These are phyloP conservation scores for Limnomonas spitsbergensis DNA, from an alignment of 139 green algal genomes.

Conservation along the genomic window DNA sequence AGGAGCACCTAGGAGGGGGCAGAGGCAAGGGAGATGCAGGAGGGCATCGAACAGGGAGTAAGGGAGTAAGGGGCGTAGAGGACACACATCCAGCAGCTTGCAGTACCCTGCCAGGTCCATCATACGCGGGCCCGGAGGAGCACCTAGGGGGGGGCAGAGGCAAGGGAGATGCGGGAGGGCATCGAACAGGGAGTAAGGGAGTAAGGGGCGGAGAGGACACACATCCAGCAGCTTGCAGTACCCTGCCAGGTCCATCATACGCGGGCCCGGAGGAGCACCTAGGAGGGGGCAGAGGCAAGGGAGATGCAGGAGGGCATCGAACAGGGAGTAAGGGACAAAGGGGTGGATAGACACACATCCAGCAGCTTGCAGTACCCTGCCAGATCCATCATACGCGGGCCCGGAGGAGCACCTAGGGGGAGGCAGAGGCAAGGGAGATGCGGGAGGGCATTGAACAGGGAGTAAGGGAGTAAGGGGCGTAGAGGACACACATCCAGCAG, in stretches of 20 bases:
- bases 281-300: background rate
- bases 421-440: background rate
- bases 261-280: background rate
- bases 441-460: background rate
- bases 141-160: background rate
- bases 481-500: slow-evolving; percentile 23
- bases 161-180: background rate
- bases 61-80: background rate
- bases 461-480: background rate
- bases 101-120: slow-evolving; percentile 10
- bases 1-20: background rate
- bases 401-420: background rate
- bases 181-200: background rate
- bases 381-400: background rate
- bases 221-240: slow-evolving; percentile 17
- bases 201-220: background rate
- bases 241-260: background rate
- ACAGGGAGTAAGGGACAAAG: background rate
- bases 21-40: background rate
- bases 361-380: slow-evolving; percentile 9
- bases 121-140: background rate
- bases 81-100: slow-evolving; percentile 21
- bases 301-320: background rate
- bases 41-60: background rate
- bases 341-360: slow-evolving; percentile 12